A percentile compares a stretch with the other conserved stretches of the same genome.
Conservation (phyloP, 2,329 filamentous ascomycete genomes). For the Aspergillus vadensis region DNA sequence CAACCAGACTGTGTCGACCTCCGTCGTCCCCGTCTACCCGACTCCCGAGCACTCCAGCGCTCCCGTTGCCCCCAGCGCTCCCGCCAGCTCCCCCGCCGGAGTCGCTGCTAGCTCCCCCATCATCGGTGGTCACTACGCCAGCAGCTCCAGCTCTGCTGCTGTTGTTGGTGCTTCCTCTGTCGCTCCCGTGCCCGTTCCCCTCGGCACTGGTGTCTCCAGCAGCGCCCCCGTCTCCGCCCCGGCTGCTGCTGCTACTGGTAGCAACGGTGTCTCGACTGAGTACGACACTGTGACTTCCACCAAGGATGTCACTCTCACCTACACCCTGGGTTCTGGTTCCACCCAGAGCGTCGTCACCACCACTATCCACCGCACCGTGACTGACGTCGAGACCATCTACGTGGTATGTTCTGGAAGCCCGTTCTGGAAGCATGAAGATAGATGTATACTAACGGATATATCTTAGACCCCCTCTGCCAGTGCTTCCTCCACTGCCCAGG, state of each 20-base stretch:
- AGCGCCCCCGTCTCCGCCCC: constrained; percentile 9
- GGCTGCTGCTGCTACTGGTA: background rate
- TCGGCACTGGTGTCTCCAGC: constrained; percentile 26
- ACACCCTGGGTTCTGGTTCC: constrained; percentile 42
- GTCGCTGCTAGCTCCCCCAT: constrained; percentile 9
- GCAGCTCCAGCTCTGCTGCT: constrained; percentile 6
- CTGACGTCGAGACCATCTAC: constrained; percentile 29
- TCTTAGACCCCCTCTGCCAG: constrained; percentile 12
- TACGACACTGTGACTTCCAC: constrained; percentile 22
- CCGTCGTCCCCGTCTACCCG: constrained; percentile 25
- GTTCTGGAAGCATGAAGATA: constrained; percentile 2
- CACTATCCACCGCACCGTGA: constrained; percentile 39
- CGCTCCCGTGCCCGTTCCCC: constrained; percentile 21
- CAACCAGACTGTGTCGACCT: constrained; percentile 19
- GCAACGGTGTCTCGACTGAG: background rate
- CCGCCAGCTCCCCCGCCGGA: constrained; percentile 13
- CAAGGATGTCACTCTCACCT: constrained; percentile 39
- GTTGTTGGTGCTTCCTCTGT: constrained; percentile 5
- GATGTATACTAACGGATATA: background rate
- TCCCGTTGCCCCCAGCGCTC: constrained; percentile 9
- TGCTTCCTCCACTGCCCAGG: constrained; percentile 3
- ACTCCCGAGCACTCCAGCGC: constrained; percentile 16
- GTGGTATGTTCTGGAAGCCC: constrained; percentile 24
- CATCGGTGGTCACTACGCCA: background rate
- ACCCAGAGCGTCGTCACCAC: constrained; percentile 41